These are phyloP conservation scores for Umbelopsis ramanniana DNA, from an alignment of 192 early-diverging fungal species.

Conservation along the genomic window DNA sequence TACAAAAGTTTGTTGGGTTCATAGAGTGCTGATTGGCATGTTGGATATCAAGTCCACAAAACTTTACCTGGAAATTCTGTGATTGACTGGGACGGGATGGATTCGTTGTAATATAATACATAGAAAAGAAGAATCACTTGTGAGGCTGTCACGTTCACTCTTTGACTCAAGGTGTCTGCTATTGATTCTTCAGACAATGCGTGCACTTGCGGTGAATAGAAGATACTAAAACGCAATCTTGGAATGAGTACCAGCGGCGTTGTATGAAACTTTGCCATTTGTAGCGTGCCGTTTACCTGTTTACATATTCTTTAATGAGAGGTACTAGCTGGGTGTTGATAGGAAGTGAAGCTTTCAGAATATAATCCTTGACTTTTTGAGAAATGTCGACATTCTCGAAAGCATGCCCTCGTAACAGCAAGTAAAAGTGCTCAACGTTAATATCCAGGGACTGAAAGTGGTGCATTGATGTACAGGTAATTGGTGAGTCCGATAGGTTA, in stretches of 20 bases:
- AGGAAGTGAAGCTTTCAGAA: constrained; percentile 34
- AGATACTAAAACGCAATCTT: neutral
- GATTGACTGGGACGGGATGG: constrained; percentile 12
- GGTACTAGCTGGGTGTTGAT: constrained; percentile 35
- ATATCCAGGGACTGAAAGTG: neutral
- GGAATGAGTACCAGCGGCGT: too few species aligned
- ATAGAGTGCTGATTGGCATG: neutral
- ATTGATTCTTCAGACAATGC: constrained; percentile 35
- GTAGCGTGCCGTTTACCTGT: constrained; percentile 27
- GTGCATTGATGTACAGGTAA: too few species aligned
- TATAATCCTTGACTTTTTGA: constrained; percentile 33
- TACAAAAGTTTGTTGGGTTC: neutral
- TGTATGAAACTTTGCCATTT: neutral
- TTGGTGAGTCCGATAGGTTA: neutral
- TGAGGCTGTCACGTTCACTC: constrained; percentile 23
- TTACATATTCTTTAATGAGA: constrained; percentile 39
- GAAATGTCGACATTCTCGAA: constrained; percentile 35
- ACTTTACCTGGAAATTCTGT: neutral
- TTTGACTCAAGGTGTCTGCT: constrained; percentile 12
- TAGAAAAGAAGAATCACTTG: constrained; percentile 42
- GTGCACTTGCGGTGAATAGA: constrained; percentile 21
- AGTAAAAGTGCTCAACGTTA: constrained; percentile 35
- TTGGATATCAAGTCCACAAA: neutral
- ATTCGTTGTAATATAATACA: constrained; percentile 37
- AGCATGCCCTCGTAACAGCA: constrained; percentile 36